Evolutionary conservation across 495 filamentous ascomycete genomes (phyloP).

Genomic region (Annulohypoxylon moriforme): DNA sequence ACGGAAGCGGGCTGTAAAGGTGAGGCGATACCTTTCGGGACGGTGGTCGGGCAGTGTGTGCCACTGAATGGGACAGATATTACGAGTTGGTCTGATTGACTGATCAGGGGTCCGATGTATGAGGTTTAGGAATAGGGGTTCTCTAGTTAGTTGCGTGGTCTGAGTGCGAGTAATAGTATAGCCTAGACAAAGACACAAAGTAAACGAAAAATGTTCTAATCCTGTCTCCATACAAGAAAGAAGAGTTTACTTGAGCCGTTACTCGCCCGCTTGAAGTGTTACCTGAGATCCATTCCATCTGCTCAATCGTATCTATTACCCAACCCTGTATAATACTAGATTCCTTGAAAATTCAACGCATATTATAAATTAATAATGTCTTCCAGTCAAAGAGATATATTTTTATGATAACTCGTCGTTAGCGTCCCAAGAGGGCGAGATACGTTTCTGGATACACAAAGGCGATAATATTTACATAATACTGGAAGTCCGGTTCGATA

Average conservation of each 20-base stretch:
- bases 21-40: neutral
- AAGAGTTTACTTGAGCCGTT: too few species aligned
- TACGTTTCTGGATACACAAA: too few species aligned
- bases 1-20: neutral
- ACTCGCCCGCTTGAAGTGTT: neutral
- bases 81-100: slow-evolving; percentile 17
- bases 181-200: neutral
- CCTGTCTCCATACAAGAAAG: too few species aligned
- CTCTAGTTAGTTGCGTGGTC: neutral
- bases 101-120: neutral
- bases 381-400: neutral
- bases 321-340: neutral
- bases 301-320: too few species aligned
- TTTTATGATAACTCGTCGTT: neutral
- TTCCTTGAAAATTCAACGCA: neutral
- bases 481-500: neutral
- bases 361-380: neutral
- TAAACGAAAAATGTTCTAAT: too few species aligned
- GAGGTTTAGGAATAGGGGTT: neutral
- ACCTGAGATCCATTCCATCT: neutral
- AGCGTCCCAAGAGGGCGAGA: neutral
- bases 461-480: neutral
- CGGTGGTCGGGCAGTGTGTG: neutral
- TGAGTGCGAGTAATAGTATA: neutral
- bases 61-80: slow-evolving; percentile 6